Percentiles rank a stretch among this genome's conserved stretches.
Evolutionary conservation across 2,329 filamentous ascomycete genomes (phyloP).

Genomic region (Malbranchea cinnamomea): DNA sequence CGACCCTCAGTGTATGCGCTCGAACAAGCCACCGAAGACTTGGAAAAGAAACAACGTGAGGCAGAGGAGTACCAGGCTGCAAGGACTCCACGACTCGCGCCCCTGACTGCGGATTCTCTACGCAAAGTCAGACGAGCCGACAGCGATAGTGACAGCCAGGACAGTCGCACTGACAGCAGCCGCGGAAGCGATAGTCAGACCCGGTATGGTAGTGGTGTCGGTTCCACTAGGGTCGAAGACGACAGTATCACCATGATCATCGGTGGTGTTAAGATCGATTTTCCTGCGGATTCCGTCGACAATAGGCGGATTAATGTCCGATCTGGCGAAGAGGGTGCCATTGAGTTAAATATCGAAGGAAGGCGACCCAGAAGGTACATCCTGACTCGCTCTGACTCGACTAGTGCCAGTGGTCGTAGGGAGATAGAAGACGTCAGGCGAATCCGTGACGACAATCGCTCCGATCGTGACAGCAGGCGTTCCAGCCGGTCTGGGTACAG

Average conservation of each 20-base stretch:
- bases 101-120: conserved; percentile 6
- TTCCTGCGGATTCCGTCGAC: conserved; percentile 21
- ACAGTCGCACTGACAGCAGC: conserved; percentile 26
- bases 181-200: conserved; percentile 23
- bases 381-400: conserved; percentile 21
- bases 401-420: conserved; percentile 16
- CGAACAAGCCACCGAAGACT: conserved; percentile 10
- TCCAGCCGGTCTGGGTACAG: conserved; percentile 25
- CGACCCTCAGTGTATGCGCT: conserved; percentile 20
- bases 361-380: conserved; percentile 24
- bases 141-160: conserved; percentile 27
- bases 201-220: conserved; percentile 19
- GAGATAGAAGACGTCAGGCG: conserved; percentile 21
- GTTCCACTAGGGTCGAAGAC: conserved; percentile 20
- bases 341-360: conserved; percentile 25
- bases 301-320: conserved; percentile 26
- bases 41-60: conserved; percentile 24
- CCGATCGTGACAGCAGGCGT: conserved; percentile 23
- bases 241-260: conserved; percentile 26
- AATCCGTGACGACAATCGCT: conserved; percentile 20
- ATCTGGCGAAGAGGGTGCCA: conserved; percentile 21
- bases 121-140: conserved; percentile 13
- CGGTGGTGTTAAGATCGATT: conserved; percentile 26
- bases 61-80: conserved; percentile 28
- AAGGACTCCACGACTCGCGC: conserved; percentile 9